Percentiles rank a stretch among this genome's conserved stretches.
Conservation (phyloP, 768 basidiomycete genomes). For the Trametes cingulata region DNA sequence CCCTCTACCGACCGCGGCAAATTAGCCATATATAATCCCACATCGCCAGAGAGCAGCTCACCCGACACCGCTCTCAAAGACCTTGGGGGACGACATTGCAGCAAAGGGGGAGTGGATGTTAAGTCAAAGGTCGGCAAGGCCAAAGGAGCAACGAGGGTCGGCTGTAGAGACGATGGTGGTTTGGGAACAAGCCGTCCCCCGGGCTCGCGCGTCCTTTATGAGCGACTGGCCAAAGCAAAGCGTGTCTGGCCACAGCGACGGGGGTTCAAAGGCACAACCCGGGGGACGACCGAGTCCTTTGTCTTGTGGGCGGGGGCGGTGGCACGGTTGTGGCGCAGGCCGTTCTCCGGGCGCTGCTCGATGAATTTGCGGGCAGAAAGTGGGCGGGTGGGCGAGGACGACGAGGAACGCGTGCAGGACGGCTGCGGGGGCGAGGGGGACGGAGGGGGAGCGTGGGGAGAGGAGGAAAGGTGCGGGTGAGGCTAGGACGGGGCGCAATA, state of each 20-base stretch:
- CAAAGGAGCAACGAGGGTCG: background rate
- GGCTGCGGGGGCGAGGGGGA: background rate
- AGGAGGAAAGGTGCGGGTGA: background rate
- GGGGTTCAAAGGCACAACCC: background rate
- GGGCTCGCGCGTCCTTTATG: constrained; percentile 1
- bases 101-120: background rate
- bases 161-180: background rate
- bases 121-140: background rate
- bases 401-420: background rate
- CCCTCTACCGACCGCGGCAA: background rate
- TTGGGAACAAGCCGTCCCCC: background rate
- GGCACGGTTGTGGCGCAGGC: constrained; percentile 4
- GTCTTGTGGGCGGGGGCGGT: background rate
- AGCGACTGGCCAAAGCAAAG: background rate
- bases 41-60: background rate
- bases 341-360: background rate
- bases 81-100: constrained; percentile 5
- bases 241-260: background rate
- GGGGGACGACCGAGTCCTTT: constrained; percentile 6
- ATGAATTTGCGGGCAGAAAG: background rate
- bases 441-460: background rate
- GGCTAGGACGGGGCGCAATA: constrained; percentile 7
- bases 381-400: background rate
- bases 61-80: constrained; percentile 4
- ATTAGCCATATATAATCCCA: background rate